Evolutionary conservation across 768 basidiomycete genomes (phyloP), one percentile per base, ranked within the genome.

Genomic region (Boletus subcaerulescens): DNA sequence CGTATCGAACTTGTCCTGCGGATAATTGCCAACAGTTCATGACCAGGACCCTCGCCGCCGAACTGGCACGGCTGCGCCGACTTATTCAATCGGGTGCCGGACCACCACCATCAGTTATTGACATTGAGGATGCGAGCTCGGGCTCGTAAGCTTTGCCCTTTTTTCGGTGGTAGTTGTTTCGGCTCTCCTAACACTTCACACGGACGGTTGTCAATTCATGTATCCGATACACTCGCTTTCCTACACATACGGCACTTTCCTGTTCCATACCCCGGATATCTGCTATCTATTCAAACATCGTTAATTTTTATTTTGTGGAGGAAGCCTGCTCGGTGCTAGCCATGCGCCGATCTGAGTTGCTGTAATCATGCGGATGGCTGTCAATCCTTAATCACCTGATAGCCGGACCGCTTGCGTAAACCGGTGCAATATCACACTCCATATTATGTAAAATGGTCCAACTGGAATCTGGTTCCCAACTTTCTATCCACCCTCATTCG

Each of bases 1-100:
- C 11, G 15, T 45, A 35, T 36, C 26, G 22, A 56, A 26, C 24
- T 9, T 50, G 55, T 32, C 8, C 9, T 24, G 13, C 11, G 2
- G 29, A 17, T 10, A 0, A 17, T 39, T 45, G 35, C 24, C 58
- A 2, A 66, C 5, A 13, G 2, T 17, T 29, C 14, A 18, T 20
- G 5, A 50, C 26, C 62, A 89, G 88, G 63, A 71, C 74, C 32
- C 68, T 91, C 31, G 74, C 86, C 6, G 73, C 76, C 29, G 89
- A 91, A 66, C 74, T 91, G 43, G 79, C 82, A 46, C 77, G 87
- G 53, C 72, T 92, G 64, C 78, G 86, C 64, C 78, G 89, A 60
- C 77, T 92, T 39, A 91, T 92, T 83, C 86, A 81, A 63, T 71
- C 73, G 39, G 77, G 80, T 61, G 73, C 77, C 1, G 73, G 71